Evolutionary conservation across 2,329 filamentous ascomycete genomes (phyloP), one percentile per base, ranked within the genome.

Genomic region (Pseudocercospora cruenta): DNA sequence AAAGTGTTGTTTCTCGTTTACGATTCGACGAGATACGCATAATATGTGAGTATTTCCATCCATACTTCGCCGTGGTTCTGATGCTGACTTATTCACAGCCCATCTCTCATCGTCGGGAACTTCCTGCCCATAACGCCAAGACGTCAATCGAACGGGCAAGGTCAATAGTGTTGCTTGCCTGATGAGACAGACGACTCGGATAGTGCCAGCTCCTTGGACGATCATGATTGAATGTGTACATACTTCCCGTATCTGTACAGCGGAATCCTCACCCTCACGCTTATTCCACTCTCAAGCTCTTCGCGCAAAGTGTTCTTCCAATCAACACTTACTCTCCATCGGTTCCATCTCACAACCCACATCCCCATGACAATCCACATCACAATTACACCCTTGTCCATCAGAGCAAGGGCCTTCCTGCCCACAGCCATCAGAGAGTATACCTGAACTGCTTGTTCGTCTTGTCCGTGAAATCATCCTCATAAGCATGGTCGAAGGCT

Each of bases 1-100:
- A 66, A 91, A 92, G 76, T 99, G 95, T 78, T 98, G 94, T 78
- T 99, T 99, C 80, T 98, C 94, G 0, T 97, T 99, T 78, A 96
- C 94, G 65, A 97, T 99, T 72, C 88, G 93, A 74, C 89, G 94
- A 75, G 95, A 99, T 81, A 92, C 93, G 68, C 92, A 97, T 80
- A 96, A 97, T 77, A 93, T 99, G 95, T 97, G 82, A 86, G 94
- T 82, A 2, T 26, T 10, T 5, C 19, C 7, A 26, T 39, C 31
- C 54, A 54, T 28, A 61, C 14, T 19, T n/a, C 55, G 58, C 39
- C 19, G 26, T 12, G 8, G 36, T 68, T 26, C 64, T 55, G 54
- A 22, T 57, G 62, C 81, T 85, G 69, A 83, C 66, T 10, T 12
- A 63, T 28, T 1, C 63, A 24, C 72, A 97, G 95, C 76, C 95